These are phyloP conservation scores for Umbellularia californica DNA, from an alignment of 164 flowering plant genomes.

Conservation along the genomic window DNA sequence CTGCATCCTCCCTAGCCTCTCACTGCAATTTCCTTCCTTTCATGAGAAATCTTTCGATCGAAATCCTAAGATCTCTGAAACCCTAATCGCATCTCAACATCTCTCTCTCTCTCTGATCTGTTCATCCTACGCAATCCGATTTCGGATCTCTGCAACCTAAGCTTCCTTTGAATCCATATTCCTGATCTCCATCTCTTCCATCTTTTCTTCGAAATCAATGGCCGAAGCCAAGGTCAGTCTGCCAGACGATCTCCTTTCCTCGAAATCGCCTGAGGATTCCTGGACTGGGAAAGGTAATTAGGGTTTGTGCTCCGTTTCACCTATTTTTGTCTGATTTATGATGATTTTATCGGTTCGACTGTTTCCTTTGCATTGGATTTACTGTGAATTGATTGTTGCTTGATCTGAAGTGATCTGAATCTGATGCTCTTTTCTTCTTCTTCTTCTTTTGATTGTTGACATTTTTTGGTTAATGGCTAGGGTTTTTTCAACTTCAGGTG, in stretches of 20 bases:
- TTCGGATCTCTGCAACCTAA: neutral
- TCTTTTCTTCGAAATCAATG: constrained; percentile 28
- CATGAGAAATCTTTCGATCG: constrained; percentile 2
- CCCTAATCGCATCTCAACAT: neutral
- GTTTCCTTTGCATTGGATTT: neutral
- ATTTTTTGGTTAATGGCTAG: too few relatives aligned
- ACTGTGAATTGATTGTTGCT: neutral
- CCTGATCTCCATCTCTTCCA: constrained; percentile 3
- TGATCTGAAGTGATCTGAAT: neutral
- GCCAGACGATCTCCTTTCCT: constrained; percentile 66
- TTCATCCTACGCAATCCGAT: neutral
- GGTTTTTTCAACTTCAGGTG: too few relatives aligned
- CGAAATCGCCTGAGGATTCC: constrained; percentile 43
- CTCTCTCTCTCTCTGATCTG: neutral
- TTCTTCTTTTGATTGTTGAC: neutral
- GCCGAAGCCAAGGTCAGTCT: constrained; percentile 65
- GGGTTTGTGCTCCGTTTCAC: neutral
- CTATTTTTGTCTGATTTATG: neutral
- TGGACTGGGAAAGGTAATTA: constrained; percentile 50
- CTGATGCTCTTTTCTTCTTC: neutral
- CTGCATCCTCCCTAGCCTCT: neutral
- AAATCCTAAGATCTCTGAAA: neutral
- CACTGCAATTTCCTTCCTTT: neutral
- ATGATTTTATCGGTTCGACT: neutral
- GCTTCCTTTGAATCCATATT: neutral